Base-by-base conservation (phyloP, 768 basidiomycete species). In the Xerocomellus dryophilus region DNA sequence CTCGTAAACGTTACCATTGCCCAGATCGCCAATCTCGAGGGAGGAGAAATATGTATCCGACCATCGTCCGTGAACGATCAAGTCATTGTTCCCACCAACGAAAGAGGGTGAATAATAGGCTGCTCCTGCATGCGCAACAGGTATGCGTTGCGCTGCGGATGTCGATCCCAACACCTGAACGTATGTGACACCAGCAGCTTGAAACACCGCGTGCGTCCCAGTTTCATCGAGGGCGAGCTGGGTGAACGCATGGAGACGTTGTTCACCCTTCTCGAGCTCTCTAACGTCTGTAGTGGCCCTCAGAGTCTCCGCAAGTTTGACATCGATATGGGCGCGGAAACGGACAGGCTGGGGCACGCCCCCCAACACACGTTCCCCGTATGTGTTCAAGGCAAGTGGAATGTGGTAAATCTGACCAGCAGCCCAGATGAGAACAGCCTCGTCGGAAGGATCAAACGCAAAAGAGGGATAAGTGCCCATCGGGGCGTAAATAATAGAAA, bases 381-480 rank as follows among this genome's bases (percentile, higher is more conserved):
- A 49, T 29, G 44, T 42, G 21, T 67, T 66, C 34, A 43, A 21
- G 36, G 51, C 12, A 17, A 88, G 70, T 15, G 87, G 86, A 11
- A 89, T 75, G 14, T 72, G 74, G 64, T 82, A 81, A 23, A 89
- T 86, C 53, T 86, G 80, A 3, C 87, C 87, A 2, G 84, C 80
- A 5, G 87, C 84, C 87, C 87, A 89, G 52, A 89, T 83, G 57
- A 89, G 75, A 48, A 89, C 70, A 21, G 64, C 66, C 20, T 61
- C 57, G 21, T 66, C 61, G 27, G 56, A 61, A 7, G 66, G 53
- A 54, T 56, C 51, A 63, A 89, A 89, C 9, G 86, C 77, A 62
- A 86, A 90, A 1, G 85, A 83, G 0, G 87, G 88, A 59, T 90
- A 90, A 38, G 87, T 90, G 11, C 86, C 85, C 85, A 88, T 88